Base-by-base conservation (phyloP, 495 filamentous ascomycete genomes). In the Aspergillus bridgeri region DNA sequence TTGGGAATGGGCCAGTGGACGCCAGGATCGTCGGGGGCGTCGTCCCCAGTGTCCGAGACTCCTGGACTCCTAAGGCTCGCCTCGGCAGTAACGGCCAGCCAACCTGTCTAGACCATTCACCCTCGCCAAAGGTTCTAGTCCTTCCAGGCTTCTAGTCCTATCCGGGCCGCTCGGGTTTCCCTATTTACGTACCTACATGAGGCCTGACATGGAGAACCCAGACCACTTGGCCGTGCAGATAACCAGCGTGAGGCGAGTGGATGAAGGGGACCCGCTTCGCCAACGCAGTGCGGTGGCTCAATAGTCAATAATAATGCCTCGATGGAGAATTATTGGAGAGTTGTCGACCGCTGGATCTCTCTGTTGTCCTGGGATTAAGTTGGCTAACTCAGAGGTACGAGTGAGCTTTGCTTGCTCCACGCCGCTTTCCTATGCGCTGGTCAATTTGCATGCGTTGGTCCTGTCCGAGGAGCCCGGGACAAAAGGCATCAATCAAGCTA, bases 171-270 rank as follows among this genome's bases (percentile, higher is more conserved):
- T 58, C 11, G 53, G 51, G 53, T 54, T 55, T 49, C 57, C 42
- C 47, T 55, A 48, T 54, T 49, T 51, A 58, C 55, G 60, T 65
- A 58, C 63, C 63, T 65, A 65, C 60, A 65, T 58, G 54, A 54
- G 23, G 52, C 51, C 55, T 42, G 53, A 48, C 54, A 54, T 53
- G 45, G 9, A 38, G 56, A 33, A 55, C 57, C 52, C 49, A 51
- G 57, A 46, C 49, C 42, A 58, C 44, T 44, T 65, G 63, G 59
- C 63, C 59, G 57, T 65, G 63, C 63, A 65, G 63, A 29, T 43
- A 59, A 54, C 63, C 53, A 59, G 47, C 57, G 63, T 59, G 63
- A 62, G 61, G 61, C 63, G 63, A 65, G 60, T 62, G 63, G 63
- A 54, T 48, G 49, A 60, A 24, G 48, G n/a, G 57, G 63, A 60